These are phyloP conservation scores for Capsicum baccatum DNA, from an alignment of 257 asterid genomes.

Conservation along the genomic window DNA sequence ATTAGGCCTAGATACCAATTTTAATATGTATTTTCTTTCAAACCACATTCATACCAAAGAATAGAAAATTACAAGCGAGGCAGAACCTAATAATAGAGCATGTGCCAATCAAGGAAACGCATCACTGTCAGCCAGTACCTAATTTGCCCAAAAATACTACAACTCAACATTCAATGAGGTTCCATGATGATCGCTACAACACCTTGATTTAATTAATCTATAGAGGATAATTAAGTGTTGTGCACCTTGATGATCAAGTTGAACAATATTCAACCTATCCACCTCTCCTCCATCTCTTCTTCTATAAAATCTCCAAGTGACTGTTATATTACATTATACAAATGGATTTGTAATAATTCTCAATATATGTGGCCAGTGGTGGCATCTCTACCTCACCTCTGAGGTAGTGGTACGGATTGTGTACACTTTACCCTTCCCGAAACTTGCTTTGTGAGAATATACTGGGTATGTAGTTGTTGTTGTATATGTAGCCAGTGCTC, in stretches of 20 bases:
- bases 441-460: no score
- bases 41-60: constrained; percentile 4
- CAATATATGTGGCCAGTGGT: no score
- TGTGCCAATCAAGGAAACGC: constrained; percentile 17
- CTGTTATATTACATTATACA: not conserved
- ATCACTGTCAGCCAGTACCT: not conserved
- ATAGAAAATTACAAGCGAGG: not conserved
- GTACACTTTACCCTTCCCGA: no score
- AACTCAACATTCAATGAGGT: no score
- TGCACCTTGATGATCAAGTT: not conserved
- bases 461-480: no score
- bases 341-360: not conserved
- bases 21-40: constrained; percentile 1
- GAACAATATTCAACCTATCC: not conserved
- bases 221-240: not conserved
- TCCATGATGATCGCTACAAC: not conserved
- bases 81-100: not conserved
- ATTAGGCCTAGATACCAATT: not conserved
- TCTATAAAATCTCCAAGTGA: not conserved
- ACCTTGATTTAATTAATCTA: not conserved
- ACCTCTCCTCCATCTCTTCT: not conserved
- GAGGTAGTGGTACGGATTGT: no score
- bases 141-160: not conserved
- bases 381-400: no score
- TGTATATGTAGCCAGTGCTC: not conserved